Conservation (phyloP, 352 stramenopile species). For the Phytopythium mirpurense region DNA sequence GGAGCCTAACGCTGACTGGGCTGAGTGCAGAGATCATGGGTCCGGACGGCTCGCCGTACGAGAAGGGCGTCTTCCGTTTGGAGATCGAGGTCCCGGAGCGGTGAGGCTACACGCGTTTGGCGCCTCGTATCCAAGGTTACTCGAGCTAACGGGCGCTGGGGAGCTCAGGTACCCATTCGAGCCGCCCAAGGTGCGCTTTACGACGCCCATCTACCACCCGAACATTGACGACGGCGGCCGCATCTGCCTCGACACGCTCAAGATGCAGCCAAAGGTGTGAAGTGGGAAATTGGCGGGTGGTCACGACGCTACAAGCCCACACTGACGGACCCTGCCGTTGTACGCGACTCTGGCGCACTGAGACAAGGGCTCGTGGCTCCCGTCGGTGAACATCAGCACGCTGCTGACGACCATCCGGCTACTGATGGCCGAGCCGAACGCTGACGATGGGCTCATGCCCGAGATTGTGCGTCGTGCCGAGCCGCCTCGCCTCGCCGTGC, state of each 20-base stretch:
- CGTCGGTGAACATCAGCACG: constrained; percentile 90
- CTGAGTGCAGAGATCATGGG: constrained; percentile 59
- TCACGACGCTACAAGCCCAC: too few species aligned
- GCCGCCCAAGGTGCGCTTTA: constrained; percentile 71
- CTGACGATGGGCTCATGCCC: constrained; percentile 88
- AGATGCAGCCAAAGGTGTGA: constrained; percentile 84
- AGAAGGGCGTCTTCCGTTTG: constrained; percentile 67
- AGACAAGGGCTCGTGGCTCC: constrained; percentile 82
- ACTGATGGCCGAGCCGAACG: constrained; percentile 89
- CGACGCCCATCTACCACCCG: constrained; percentile 79
- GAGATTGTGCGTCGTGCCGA: constrained; percentile 56
- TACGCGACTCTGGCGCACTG: too few species aligned
- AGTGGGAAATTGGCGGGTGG: background rate
- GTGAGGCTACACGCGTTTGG: too few species aligned
- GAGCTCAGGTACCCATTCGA: constrained; percentile 72
- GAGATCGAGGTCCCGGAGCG: constrained; percentile 72
- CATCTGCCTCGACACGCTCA: constrained; percentile 90
- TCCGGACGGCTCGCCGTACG: constrained; percentile 77
- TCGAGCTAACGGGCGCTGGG: too few species aligned
- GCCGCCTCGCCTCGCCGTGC: background rate
- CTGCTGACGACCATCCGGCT: constrained; percentile 87
- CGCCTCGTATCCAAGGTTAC: background rate
- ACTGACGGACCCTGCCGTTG: too few species aligned
- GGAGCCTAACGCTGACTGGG: background rate
- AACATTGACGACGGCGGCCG: constrained; percentile 84